Percentiles rank a stretch among this genome's conserved stretches.
phyloP scores from a whole-genome alignment of 2,329 filamentous ascomycete genomes.

The Verticillium dahliae region DNA sequence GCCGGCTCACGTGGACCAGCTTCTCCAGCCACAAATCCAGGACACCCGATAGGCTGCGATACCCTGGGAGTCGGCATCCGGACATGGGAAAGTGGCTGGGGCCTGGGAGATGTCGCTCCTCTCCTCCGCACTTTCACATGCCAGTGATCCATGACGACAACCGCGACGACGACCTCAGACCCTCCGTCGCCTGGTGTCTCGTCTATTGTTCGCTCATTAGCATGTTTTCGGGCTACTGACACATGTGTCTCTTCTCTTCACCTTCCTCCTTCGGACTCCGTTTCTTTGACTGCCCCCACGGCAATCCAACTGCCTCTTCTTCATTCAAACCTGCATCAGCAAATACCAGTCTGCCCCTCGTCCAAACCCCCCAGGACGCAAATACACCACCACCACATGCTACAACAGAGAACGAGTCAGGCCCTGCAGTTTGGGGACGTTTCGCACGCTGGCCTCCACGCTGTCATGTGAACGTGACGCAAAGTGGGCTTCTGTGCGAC shows the following conservation, averaged over 20 bases:
- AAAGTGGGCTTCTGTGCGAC: neutral
- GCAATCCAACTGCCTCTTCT: neutral
- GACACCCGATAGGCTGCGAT: neutral
- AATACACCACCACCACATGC: neutral
- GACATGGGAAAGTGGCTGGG: neutral
- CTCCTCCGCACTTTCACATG: conserved; percentile 5
- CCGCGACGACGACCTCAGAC: neutral
- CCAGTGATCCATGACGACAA: neutral
- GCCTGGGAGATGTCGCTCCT: too few species aligned
- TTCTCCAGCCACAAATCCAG: neutral
- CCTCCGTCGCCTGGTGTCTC: neutral
- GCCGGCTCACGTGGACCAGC: neutral
- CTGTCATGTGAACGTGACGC: neutral
- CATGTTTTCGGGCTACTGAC: too few species aligned
- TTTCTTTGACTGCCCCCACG: neutral
- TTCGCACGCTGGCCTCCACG: neutral
- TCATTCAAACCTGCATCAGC: too few species aligned
- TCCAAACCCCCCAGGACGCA: neutral
- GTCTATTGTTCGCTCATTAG: neutral
- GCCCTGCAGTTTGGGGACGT: neutral
- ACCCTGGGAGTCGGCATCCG: neutral
- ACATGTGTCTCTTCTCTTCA: neutral
- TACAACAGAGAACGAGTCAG: neutral
- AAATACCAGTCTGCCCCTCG: neutral
- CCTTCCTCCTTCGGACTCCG: neutral